Base-by-base conservation (phyloP, 2,329 filamentous ascomycete species). In the Penicillium thymicola region DNA sequence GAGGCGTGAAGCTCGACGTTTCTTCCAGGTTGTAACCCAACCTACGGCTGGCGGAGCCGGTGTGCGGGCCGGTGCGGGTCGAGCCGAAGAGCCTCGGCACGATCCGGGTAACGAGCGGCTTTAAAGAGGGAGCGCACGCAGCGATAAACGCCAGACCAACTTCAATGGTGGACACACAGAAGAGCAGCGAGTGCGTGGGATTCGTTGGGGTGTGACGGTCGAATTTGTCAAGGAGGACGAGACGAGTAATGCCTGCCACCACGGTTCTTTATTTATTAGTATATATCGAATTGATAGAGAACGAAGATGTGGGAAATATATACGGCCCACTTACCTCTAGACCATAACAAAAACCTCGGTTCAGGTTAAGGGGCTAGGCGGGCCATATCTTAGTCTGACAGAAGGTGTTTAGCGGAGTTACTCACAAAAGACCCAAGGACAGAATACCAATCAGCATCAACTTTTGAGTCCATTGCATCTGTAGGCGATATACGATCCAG, bases 351-450 rank as follows among this genome's bases (percentile, higher is more conserved):
- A 30, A 30, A 13, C 30, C 11, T 30, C 30, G 11, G 30, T 30
- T 30, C 30, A 5, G 13, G 11, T 13, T 28, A 13, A 30, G 11
- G 1, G 11, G 11, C 30, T 30, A 30, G 4, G 30, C 10, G 28
- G 28, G 4, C 10, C 28, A 30, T 30, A 30, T 30, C 10, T 10
- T 1, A 30, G 28, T 30, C 28, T 5, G 10, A 30, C 28, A 21
- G 25, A 25, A 27, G 4, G 14, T 2, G 18, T 3, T 11, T n/a
- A 3, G 10, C 4, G 18, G 10, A n/a, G 16, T 4, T 11, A 52
- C 54, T 47, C 32, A 57, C 55, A 57, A 34, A 37, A 54, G 55
- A 34, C 55, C 55, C n/a, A 54, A 57, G 2, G 55, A 57, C 8
- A 57, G 7, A 36, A 57, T 57, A 8, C 55, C 55, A 25, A 57